These are phyloP conservation scores for Marchantia paleacea DNA, from an alignment of 225 moss, liverwort and hornwort genomes.

Conservation along the genomic window DNA sequence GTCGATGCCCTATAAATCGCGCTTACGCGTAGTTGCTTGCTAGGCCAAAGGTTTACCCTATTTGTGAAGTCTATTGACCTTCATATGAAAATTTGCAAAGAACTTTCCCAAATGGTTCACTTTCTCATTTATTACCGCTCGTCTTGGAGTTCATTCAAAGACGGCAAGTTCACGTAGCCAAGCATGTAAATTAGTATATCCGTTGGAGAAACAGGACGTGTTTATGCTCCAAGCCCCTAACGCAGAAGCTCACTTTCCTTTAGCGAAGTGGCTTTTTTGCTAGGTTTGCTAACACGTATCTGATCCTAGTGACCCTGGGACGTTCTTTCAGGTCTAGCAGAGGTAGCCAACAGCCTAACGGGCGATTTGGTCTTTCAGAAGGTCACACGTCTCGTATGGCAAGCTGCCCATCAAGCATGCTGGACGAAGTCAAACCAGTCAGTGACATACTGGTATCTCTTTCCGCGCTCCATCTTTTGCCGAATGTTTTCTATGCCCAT, in stretches of 20 bases:
- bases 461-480: constrained; percentile 30
- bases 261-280: constrained; percentile 25
- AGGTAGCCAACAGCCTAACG: constrained; percentile 89
- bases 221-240: constrained; percentile 15
- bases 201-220: constrained; percentile 15
- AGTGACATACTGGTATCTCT: constrained; percentile 59
- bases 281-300: constrained; percentile 40
- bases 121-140: not conserved
- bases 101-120: not conserved
- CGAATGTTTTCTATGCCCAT: constrained; percentile 16
- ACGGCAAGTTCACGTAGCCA: constrained; percentile 8
- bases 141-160: constrained; percentile 3
- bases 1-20: not conserved
- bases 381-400: constrained; percentile 67
- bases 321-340: constrained; percentile 94
- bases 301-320: constrained; percentile 60
- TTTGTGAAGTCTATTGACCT: constrained; percentile 1
- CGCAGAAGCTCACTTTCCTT: constrained; percentile 23
- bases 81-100: constrained; percentile 2
- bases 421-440: constrained; percentile 56
- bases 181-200: constrained; percentile 19
- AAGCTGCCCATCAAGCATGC: constrained; percentile 65
- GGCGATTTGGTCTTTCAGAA: constrained; percentile 86
- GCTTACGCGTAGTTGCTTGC: not conserved
- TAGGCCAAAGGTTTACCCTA: not conserved